Conservation (phyloP, 2,329 filamentous ascomycete species). For the Diplodia scrobiculata region DNA sequence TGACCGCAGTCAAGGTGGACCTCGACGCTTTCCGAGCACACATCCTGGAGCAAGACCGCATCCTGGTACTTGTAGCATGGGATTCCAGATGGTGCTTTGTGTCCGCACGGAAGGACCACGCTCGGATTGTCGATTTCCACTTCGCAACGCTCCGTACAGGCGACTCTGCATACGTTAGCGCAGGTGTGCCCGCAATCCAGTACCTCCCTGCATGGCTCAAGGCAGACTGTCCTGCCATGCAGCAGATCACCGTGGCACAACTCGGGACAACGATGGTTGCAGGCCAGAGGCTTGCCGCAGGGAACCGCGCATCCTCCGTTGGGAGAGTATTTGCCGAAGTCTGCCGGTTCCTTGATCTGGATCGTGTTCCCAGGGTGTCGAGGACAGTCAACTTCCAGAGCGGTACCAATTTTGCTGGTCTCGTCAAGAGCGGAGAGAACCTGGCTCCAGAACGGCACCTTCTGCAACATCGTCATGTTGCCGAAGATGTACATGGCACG, state of each 20-base stretch:
- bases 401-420: conserved; percentile 31
- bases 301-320: conserved; percentile 38
- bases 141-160: not conserved
- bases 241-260: not conserved
- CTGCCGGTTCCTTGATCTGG: conserved; percentile 35
- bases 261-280: conserved; percentile 1
- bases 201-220: not conserved
- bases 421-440: conserved; percentile 57
- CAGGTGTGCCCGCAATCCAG: not conserved
- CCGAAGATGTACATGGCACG: conserved; percentile 74
- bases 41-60: not conserved
- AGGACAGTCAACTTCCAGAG: conserved; percentile 37
- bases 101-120: not conserved
- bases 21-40: not conserved
- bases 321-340: conserved; percentile 37
- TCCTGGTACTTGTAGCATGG: not conserved
- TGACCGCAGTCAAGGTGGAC: not conserved
- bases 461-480: conserved; percentile 60
- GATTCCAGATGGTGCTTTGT: not conserved
- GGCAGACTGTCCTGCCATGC: not conserved
- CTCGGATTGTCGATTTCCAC: not conserved
- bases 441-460: conserved; percentile 64
- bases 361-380: conserved; percentile 36
- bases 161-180: not conserved
- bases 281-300: not conserved